Conservation (phyloP, 306 rosid species). For the Prunus mume region DNA sequence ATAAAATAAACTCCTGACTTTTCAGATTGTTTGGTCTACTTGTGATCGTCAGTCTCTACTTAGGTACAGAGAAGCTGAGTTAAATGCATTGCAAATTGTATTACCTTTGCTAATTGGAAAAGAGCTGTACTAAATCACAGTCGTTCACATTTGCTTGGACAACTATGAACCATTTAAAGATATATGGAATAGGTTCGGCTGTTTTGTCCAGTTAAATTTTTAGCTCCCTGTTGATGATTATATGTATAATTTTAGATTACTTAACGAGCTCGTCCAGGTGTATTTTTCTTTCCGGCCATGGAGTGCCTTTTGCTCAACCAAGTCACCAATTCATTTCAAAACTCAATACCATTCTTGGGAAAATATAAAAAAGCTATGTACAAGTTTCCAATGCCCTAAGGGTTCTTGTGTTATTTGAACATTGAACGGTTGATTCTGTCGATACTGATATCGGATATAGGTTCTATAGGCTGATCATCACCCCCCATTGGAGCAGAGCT, state of each 20-base stretch:
- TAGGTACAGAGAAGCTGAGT: neutral
- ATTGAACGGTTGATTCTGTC: conserved; percentile 59
- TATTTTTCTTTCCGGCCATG: neutral
- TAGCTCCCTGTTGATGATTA: no score
- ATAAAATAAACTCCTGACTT: neutral
- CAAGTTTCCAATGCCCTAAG: neutral
- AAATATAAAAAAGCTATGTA: neutral
- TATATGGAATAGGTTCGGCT: neutral
- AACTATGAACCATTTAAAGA: neutral
- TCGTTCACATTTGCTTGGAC: neutral
- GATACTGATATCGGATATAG: conserved; percentile 68
- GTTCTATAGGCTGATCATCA: conserved; percentile 71
- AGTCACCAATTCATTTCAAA: neutral
- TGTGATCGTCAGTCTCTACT: neutral
- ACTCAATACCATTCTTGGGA: neutral
- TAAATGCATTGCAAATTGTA: neutral
- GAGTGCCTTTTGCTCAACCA: neutral
- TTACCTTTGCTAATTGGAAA: neutral
- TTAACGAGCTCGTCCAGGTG: neutral
- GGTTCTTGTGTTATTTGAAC: conserved; percentile 40
- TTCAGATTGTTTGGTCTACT: neutral
- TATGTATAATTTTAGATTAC: no score
- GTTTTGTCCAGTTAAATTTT: no score
- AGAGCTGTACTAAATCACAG: neutral
- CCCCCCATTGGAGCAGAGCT: conserved; percentile 26